Evolutionary conservation across 2,329 filamentous ascomycete species (phyloP), one percentile per base, ranked within the genome.

Genomic region (Fusarium neocosmosporiellum): DNA sequence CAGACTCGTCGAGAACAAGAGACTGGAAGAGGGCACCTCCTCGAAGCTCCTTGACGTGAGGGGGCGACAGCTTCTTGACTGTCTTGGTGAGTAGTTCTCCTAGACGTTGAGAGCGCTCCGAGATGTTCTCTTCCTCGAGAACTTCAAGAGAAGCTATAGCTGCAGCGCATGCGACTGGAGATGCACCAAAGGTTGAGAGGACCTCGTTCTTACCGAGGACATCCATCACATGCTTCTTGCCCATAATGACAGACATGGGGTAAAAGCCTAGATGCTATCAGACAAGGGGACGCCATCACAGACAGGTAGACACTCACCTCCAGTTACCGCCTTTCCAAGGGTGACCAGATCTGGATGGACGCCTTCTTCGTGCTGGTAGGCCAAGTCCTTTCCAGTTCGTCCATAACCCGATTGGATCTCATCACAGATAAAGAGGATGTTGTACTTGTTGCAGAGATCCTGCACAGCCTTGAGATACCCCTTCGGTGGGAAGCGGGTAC

Each of bases 391-490:
- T 60, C 95, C 95, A n/a, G 95, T 98, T 70, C 95, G 91, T 57
- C 94, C 95, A 80, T 98, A 96, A 73, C 95, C 95, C 4, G 95
- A 97, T 84, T 99, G 96, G 78, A 99, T 98, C 88, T 99, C 96
- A 81, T 99, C 96, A 82, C 94, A 97, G 83, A 99, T 98, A 79
- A 99, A 86, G 54, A 99, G 90, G 39, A 97, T 94, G 73, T 98
- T 98, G 88, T 98, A 91, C 88, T 97, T 93, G 84, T 94, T 94
- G 87, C 96, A 99, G 27, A 98, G 91, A 24, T 89, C 93, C 63
- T 94, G 90, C 59, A 94, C 93, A 77, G 92, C 89, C 74, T 86
- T 84, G 37, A 98, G 88, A 83, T 98, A 98, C n/a, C 66, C 66
- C 20, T 57, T 65, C 16, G 54, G 66, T 13, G 66, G 66, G 33